Conservation (phyloP, 2,329 filamentous ascomycete genomes). For the Nakataea oryzae region DNA sequence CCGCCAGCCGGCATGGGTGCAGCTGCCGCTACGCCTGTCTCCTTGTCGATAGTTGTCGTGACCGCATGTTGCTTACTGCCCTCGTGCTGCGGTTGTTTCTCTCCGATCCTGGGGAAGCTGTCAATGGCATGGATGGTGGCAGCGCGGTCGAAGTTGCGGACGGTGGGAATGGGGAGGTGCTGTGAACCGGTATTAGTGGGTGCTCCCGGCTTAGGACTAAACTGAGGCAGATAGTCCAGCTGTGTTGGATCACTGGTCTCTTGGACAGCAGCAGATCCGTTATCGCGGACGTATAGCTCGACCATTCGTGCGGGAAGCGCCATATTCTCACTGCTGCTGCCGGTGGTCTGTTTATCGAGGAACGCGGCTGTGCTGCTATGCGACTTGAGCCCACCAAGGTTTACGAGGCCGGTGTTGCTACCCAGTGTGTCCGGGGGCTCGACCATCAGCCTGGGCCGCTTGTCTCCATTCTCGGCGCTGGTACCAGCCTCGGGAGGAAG, state of each 20-base stretch:
- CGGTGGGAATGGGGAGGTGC: neutral
- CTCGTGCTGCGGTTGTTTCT: neutral
- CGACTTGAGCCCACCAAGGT: neutral
- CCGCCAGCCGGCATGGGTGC: too few species aligned
- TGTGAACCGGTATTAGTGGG: neutral
- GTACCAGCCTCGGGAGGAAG: neutral
- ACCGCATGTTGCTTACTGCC: too few species aligned
- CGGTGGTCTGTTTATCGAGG: neutral
- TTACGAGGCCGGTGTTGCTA: neutral
- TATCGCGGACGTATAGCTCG: neutral
- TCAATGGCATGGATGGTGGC: neutral
- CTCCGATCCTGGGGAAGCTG: neutral
- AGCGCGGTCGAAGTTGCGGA: neutral
- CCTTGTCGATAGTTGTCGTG: too few species aligned
- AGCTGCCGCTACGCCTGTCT: too few species aligned
- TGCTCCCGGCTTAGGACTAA: neutral
- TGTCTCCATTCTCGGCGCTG: neutral
- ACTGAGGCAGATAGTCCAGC: neutral
- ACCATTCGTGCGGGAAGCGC: neutral
- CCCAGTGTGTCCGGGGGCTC: neutral
- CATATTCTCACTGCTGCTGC: neutral
- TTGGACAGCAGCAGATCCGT: neutral
- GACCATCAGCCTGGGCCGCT: neutral
- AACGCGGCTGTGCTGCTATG: too few species aligned
- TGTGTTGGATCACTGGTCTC: neutral